Conservation (phyloP, 768 basidiomycete genomes). For the Macrolepiota albuminosa region DNA sequence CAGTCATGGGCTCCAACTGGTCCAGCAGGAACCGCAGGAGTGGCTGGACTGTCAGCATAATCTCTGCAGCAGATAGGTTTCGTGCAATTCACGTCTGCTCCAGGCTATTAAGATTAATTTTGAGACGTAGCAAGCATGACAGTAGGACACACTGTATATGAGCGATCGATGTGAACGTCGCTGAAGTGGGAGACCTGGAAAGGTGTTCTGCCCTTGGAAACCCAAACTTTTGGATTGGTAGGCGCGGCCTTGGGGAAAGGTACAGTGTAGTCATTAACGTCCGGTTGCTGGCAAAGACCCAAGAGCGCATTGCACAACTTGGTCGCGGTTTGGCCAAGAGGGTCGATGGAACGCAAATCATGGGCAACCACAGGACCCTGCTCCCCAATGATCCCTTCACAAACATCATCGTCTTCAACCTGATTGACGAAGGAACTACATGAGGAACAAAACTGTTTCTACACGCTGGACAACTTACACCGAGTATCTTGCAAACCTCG, state of each 20-base stretch:
- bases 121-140: not conserved
- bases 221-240: constrained; percentile 25
- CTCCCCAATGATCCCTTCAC: constrained; percentile 42
- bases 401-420: constrained; percentile 56
- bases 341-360: constrained; percentile 44
- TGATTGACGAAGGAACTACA: constrained; percentile 12
- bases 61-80: constrained; percentile 60
- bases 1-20: constrained; percentile 45
- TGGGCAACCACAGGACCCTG: constrained; percentile 59
- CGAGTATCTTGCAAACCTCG: constrained; percentile 37
- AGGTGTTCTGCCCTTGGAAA: constrained; percentile 34
- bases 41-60: constrained; percentile 34
- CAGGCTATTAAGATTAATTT: constrained; percentile 29
- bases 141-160: constrained; percentile 38
- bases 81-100: constrained; percentile 52
- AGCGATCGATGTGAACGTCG: constrained; percentile 58
- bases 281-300: constrained; percentile 48
- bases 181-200: constrained; percentile 59
- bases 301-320: constrained; percentile 52
- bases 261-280: constrained; percentile 39
- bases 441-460: not conserved
- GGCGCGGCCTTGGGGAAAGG: constrained; percentile 42
- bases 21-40: constrained; percentile 40
- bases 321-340: constrained; percentile 42
- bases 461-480: constrained; percentile 20